These are phyloP conservation scores for Vigna angularis DNA, from an alignment of 306 rosid species.

Conservation along the genomic window DNA sequence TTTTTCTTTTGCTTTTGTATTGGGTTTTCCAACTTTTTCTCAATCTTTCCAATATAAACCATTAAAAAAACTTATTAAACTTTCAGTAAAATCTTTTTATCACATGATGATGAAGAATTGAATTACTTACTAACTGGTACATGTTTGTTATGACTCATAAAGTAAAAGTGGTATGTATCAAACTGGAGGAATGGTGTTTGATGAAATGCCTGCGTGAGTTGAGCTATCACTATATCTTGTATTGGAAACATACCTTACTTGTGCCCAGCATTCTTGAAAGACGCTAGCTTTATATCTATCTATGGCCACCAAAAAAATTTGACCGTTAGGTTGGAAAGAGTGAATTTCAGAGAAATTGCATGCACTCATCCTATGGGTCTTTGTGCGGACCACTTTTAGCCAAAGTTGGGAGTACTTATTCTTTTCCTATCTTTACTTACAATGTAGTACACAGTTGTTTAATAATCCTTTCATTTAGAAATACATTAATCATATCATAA, in stretches of 20 bases:
- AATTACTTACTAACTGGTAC: too few species aligned
- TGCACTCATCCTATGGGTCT: slow-evolving; percentile 46
- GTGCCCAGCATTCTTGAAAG: slow-evolving; percentile 55
- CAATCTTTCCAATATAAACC: too few species aligned
- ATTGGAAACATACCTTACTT: slow-evolving; percentile 82
- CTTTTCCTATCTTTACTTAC: slow-evolving; percentile 32
- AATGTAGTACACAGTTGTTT: neutral
- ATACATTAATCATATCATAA: too few species aligned
- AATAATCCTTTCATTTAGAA: neutral
- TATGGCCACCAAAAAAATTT: slow-evolving; percentile 42
- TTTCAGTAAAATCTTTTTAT: too few species aligned
- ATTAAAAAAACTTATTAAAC: too few species aligned
- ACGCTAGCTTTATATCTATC: slow-evolving; percentile 52
- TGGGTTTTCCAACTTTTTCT: slow-evolving; percentile 15
- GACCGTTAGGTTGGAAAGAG: slow-evolving; percentile 56
- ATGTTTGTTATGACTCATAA: too few species aligned
- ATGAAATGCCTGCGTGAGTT: slow-evolving; percentile 45
- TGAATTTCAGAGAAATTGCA: slow-evolving; percentile 44
- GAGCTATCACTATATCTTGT: slow-evolving; percentile 74
- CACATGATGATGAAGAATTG: too few species aligned
- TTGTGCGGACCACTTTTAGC: slow-evolving; percentile 44
- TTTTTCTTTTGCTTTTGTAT: slow-evolving; percentile 26
- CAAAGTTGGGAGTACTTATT: slow-evolving; percentile 45
- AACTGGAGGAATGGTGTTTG: slow-evolving; percentile 34
- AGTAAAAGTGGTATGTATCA: slow-evolving; percentile 4